Percentiles rank a stretch among this genome's conserved stretches.
Evolutionary conservation across 441 rosid species (phyloP).

Genomic region (Populus hybrid): DNA sequence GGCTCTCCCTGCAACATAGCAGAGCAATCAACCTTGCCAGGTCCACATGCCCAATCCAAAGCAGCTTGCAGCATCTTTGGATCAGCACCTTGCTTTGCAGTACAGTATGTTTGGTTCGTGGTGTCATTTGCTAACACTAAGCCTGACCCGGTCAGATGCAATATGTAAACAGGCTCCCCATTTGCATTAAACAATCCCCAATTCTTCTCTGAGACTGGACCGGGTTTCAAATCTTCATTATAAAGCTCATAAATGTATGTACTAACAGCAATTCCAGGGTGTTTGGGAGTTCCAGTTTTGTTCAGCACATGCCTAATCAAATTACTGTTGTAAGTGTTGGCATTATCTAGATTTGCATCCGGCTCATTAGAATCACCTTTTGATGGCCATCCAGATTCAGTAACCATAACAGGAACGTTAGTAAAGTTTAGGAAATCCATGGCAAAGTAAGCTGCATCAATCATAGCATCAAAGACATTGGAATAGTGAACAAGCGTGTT

Average conservation of each 20-base stretch:
- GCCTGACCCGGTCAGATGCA: slow-evolving; percentile 71
- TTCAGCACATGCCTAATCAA: slow-evolving; percentile 74
- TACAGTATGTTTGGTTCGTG: slow-evolving; percentile 78
- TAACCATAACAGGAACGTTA: slow-evolving; percentile 64
- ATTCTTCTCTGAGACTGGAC: slow-evolving; percentile 73
- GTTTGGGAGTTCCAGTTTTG: slow-evolving; percentile 86
- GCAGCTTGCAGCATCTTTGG: slow-evolving; percentile 87
- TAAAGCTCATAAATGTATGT: slow-evolving; percentile 86
- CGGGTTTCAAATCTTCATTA: slow-evolving; percentile 71
- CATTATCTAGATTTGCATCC: slow-evolving; percentile 72
- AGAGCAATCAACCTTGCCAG: slow-evolving; percentile 81
- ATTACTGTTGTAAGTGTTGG: slow-evolving; percentile 82
- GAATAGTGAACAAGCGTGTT: slow-evolving; percentile 83
- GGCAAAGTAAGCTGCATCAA: slow-evolving; percentile 79
- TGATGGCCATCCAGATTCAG: slow-evolving; percentile 91
- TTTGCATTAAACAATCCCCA: slow-evolving; percentile 81
- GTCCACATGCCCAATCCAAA: slow-evolving; percentile 94
- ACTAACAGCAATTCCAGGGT: slow-evolving; percentile 61
- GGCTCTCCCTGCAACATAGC: slow-evolving; percentile 64
- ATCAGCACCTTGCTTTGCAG: slow-evolving; percentile 62
- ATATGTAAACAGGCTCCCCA: slow-evolving; percentile 60
- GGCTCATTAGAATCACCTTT: slow-evolving; percentile 66
- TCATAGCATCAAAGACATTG: slow-evolving; percentile 79
- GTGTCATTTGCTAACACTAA: slow-evolving; percentile 74
- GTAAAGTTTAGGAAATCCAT: slow-evolving; percentile 74